These are phyloP conservation scores for Leishmania amazonensis DNA, from an alignment of 208 protist genomes.

Conservation along the genomic window DNA sequence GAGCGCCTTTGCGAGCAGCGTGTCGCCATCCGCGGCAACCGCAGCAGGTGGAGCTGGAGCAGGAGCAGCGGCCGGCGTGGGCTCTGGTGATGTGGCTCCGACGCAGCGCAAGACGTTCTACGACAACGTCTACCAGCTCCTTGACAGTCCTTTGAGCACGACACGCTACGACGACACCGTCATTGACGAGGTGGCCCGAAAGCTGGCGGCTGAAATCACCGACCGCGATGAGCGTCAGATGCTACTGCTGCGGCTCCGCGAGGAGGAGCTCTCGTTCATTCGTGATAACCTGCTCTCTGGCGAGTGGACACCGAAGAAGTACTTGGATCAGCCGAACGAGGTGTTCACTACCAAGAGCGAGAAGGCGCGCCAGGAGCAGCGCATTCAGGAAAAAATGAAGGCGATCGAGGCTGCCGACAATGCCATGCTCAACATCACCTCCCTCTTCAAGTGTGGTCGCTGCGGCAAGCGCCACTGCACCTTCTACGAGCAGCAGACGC, in stretches of 20 bases:
- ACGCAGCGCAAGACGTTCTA: conserved; percentile 35
- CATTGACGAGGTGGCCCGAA: conserved; percentile 51
- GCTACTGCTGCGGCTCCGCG: conserved; percentile 88
- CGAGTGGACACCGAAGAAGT: conserved; percentile 80
- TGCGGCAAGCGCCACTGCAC: conserved; percentile 86
- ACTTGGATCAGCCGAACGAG: conserved; percentile 92
- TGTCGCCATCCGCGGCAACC: conserved; percentile 13
- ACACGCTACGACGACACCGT: conserved; percentile 31
- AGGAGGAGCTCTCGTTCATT: conserved; percentile 60
- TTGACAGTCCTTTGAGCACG: conserved; percentile 59
- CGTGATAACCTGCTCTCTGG: conserved; percentile 94
- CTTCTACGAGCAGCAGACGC: conserved; percentile 96
- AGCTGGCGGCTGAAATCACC: conserved; percentile 50
- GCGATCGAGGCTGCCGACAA: conserved; percentile 78
- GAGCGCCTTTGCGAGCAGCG: conserved; percentile 14
- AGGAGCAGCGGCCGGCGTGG: conserved; percentile 1
- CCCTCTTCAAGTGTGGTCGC: conserved; percentile 76
- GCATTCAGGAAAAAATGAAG: conserved; percentile 85
- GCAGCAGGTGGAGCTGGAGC: conserved; percentile 3
- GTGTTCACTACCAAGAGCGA: conserved; percentile 95
- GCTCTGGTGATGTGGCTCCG: neutral
- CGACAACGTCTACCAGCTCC: conserved; percentile 45
- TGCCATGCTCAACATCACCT: conserved; percentile 51
- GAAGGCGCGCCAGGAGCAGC: conserved; percentile 76
- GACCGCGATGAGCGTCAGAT: conserved; percentile 83